phyloP scores from a whole-genome alignment of 108 stramenopile species.

The Nitzschia sp. region DNA sequence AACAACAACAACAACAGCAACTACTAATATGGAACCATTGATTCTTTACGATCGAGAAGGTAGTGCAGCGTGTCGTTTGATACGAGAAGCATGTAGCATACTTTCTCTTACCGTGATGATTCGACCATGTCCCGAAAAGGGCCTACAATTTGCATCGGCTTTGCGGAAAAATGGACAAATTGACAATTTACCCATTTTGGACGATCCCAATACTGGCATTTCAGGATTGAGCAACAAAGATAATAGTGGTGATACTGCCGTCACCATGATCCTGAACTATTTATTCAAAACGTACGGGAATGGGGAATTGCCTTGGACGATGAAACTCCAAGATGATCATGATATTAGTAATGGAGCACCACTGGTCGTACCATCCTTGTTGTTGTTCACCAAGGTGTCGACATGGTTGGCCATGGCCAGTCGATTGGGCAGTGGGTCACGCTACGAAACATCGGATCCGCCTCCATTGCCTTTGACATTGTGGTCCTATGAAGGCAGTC shows the following conservation, averaged over 20 bases:
- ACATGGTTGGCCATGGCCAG: not conserved
- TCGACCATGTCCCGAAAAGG: slow-evolving; percentile 54
- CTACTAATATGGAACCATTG: slow-evolving; percentile 35
- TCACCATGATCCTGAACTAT: slow-evolving; percentile 72
- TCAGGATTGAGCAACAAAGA: slow-evolving; percentile 15
- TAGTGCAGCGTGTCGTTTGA: slow-evolving; percentile 72
- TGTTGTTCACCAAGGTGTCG: not conserved
- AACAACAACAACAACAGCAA: not conserved
- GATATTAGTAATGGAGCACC: too few species aligned
- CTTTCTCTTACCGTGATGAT: slow-evolving; percentile 68
- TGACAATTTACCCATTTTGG: slow-evolving; percentile 62
- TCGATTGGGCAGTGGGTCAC: not conserved
- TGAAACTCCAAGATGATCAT: not conserved
- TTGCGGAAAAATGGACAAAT: slow-evolving; percentile 32
- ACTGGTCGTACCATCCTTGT: too few species aligned
- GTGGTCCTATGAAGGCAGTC: slow-evolving; percentile 45
- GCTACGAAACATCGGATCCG: not conserved
- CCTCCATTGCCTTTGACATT: slow-evolving; percentile 21
- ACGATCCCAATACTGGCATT: slow-evolving; percentile 82
- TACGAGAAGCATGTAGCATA: slow-evolving; percentile 74
- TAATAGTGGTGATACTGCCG: slow-evolving; percentile 72
- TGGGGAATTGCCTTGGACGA: not conserved
- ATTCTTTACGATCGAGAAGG: slow-evolving; percentile 84
- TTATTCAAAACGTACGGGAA: slow-evolving; percentile 63
- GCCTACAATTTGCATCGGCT: slow-evolving; percentile 30